A percentile compares a stretch with the other conserved stretches of the same genome.
Conservation (phyloP, 352 stramenopile genomes). For the Phytophthora citricola region DNA sequence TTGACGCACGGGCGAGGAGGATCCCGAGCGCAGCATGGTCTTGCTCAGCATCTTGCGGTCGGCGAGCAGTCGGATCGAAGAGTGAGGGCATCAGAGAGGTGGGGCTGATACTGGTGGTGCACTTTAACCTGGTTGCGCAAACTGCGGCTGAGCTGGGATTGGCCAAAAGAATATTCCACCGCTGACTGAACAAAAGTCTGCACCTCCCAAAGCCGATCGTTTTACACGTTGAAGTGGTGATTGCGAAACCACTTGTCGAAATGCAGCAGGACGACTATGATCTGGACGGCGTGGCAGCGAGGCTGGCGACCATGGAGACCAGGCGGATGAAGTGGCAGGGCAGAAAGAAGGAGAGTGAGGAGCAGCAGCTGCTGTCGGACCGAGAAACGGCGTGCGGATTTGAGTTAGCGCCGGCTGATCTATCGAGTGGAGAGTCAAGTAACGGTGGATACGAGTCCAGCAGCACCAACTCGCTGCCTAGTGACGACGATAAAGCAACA, state of each 20-base stretch:
- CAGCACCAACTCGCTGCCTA: slow-evolving; percentile 26
- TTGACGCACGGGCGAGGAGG: slow-evolving; percentile 22
- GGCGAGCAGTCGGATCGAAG: slow-evolving; percentile 15
- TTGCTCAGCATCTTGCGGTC: slow-evolving; percentile 43
- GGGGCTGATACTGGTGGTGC: slow-evolving; percentile 48
- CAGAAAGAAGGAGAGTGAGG: not conserved
- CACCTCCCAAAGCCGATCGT: not conserved
- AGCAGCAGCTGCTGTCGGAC: slow-evolving; percentile 4
- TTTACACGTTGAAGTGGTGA: slow-evolving; percentile 20
- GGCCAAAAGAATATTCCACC: slow-evolving; percentile 10
- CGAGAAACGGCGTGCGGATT: slow-evolving; percentile 29
- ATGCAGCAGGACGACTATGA: slow-evolving; percentile 45
- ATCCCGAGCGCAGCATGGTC: slow-evolving; percentile 20
- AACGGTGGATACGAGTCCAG: slow-evolving; percentile 22
- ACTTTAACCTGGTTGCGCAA: slow-evolving; percentile 11
- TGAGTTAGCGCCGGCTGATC: slow-evolving; percentile 42
- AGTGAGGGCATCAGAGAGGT: slow-evolving; percentile 7
- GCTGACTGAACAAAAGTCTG: slow-evolving; percentile 9
- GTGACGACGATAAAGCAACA: slow-evolving; percentile 15
- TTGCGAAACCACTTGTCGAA: slow-evolving; percentile 16
- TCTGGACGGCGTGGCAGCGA: slow-evolving; percentile 47
- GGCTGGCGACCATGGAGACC: slow-evolving; percentile 39
- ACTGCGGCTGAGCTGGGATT: too few species aligned
- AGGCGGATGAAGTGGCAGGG: slow-evolving; percentile 28
- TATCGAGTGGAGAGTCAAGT: slow-evolving; percentile 34